A percentile compares a stretch with the other conserved stretches of the same genome.
phyloP scores from a whole-genome alignment of 768 basidiomycete genomes.

The Sarcodon aspratus region DNA sequence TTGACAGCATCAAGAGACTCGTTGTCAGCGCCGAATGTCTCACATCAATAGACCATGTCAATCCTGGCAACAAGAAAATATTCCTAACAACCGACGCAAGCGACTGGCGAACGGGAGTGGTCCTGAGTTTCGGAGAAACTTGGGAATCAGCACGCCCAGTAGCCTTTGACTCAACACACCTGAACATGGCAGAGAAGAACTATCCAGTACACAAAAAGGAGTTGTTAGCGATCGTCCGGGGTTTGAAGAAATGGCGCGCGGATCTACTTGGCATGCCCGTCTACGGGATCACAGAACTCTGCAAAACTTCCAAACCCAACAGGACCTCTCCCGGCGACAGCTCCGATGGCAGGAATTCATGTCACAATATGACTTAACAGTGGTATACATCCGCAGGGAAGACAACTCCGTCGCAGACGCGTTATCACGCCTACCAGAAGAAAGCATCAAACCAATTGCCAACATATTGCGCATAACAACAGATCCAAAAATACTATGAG shows the following conservation, averaged over 20 bases:
- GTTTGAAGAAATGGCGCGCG: slow-evolving; percentile 13
- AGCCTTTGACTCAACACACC: slow-evolving; percentile 19
- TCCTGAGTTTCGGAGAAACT: slow-evolving; percentile 18
- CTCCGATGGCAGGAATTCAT: slow-evolving; percentile 29
- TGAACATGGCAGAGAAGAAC: slow-evolving; percentile 20
- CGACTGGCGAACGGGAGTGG: slow-evolving; percentile 17
- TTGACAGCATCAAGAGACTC: slow-evolving; percentile 22
- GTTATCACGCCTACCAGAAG: slow-evolving; percentile 21
- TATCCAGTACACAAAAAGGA: slow-evolving; percentile 30
- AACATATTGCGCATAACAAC: not conserved
- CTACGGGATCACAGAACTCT: slow-evolving; percentile 23
- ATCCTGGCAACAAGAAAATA: slow-evolving; percentile 18
- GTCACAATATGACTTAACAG: slow-evolving; percentile 21
- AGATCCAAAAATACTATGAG: not conserved
- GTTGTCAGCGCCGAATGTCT: slow-evolving; percentile 17
- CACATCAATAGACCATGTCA: slow-evolving; percentile 20
- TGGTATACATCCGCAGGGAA: slow-evolving; percentile 25
- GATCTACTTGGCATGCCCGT: slow-evolving; percentile 14
- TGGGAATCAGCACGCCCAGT: slow-evolving; percentile 21
- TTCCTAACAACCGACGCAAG: slow-evolving; percentile 24
- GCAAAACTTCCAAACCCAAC: slow-evolving; percentile 20
- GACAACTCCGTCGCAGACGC: slow-evolving; percentile 30
- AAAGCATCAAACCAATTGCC: too few relatives aligned
- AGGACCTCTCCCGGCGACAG: slow-evolving; percentile 21
- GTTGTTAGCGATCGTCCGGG: slow-evolving; percentile 23